These are phyloP conservation scores for Phoma herbarum DNA, from an alignment of 2,329 filamentous ascomycete genomes.

Conservation along the genomic window DNA sequence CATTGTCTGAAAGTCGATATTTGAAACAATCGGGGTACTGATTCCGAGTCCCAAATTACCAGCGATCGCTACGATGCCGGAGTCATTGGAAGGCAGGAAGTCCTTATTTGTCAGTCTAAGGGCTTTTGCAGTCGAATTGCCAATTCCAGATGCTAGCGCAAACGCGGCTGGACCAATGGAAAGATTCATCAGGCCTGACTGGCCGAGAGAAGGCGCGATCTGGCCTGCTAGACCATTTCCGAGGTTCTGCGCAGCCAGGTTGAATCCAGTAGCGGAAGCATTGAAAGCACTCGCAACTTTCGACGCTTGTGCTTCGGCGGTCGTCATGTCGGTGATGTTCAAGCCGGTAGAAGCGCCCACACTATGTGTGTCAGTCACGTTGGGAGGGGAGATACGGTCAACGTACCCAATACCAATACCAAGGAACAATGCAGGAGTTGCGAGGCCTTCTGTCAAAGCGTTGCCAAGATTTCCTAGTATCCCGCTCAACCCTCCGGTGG, in stretches of 20 bases:
- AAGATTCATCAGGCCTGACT: background rate
- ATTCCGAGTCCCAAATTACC: slow-evolving; percentile 41
- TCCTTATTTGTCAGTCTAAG: slow-evolving; percentile 34
- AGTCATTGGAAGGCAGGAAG: slow-evolving; percentile 28
- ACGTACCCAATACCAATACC: slow-evolving; percentile 43
- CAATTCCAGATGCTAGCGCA: slow-evolving; percentile 41
- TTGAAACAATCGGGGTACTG: slow-evolving; percentile 35
- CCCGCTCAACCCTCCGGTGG: slow-evolving; percentile 24
- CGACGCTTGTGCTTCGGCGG: slow-evolving; percentile 30
- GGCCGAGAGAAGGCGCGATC: slow-evolving; percentile 26
- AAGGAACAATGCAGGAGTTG: slow-evolving; percentile 41
- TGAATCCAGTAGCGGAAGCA: slow-evolving; percentile 34
- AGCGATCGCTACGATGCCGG: slow-evolving; percentile 34
- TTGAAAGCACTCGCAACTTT: slow-evolving; percentile 33
- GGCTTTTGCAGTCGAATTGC: slow-evolving; percentile 37
- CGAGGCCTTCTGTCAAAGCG: slow-evolving; percentile 25
- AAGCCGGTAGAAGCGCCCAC: slow-evolving; percentile 40
- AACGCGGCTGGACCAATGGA: slow-evolving; percentile 34
- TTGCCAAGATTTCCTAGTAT: slow-evolving; percentile 26
- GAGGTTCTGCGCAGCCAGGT: slow-evolving; percentile 39
- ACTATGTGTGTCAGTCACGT: slow-evolving; percentile 26
- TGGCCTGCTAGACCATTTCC: slow-evolving; percentile 37
- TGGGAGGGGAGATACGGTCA: background rate
- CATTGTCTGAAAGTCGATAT: slow-evolving; percentile 30
- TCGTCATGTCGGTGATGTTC: slow-evolving; percentile 32